These are phyloP conservation scores for Tetradesmus lagerheimii DNA, from an alignment of 139 green algal genomes.

Conservation along the genomic window DNA sequence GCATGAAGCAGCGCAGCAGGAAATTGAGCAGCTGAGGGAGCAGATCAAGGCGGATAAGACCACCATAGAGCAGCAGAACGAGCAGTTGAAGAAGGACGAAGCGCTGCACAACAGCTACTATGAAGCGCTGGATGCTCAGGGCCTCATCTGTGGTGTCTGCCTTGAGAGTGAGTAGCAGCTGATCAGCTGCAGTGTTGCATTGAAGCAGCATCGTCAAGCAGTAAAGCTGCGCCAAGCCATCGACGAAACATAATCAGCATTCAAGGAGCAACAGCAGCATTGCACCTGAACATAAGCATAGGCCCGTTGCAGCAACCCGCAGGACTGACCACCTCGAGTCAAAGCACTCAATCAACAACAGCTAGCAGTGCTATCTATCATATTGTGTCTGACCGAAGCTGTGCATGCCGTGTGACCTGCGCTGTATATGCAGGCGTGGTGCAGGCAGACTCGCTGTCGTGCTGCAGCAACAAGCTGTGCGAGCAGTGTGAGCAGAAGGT, in stretches of 20 bases:
- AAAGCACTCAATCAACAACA: neutral
- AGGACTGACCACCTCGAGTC: too few relatives aligned
- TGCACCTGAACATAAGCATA: too few relatives aligned
- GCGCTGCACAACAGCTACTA: neutral
- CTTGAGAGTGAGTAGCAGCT: conserved; percentile 20
- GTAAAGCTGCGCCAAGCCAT: too few relatives aligned
- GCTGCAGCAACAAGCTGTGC: conserved; percentile 42
- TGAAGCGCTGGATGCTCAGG: neutral
- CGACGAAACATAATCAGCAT: too few relatives aligned
- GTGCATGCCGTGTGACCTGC: neutral
- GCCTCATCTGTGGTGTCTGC: conserved; percentile 25
- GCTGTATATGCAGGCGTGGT: conserved; percentile 1
- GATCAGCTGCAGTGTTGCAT: neutral
- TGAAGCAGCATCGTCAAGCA: neutral
- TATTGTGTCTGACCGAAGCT: neutral
- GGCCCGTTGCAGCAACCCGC: too few relatives aligned
- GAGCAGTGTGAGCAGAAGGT: neutral
- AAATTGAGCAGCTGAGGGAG: neutral
- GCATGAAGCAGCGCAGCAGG: conserved; percentile 5
- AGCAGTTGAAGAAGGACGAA: neutral
- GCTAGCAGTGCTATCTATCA: neutral
- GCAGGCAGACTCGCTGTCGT: neutral
- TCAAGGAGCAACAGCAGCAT: too few relatives aligned
- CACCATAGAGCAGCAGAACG: neutral
- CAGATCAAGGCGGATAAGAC: neutral